Conservation (phyloP, 257 asterid genomes). For the Lithospermum erythrorhizon region DNA sequence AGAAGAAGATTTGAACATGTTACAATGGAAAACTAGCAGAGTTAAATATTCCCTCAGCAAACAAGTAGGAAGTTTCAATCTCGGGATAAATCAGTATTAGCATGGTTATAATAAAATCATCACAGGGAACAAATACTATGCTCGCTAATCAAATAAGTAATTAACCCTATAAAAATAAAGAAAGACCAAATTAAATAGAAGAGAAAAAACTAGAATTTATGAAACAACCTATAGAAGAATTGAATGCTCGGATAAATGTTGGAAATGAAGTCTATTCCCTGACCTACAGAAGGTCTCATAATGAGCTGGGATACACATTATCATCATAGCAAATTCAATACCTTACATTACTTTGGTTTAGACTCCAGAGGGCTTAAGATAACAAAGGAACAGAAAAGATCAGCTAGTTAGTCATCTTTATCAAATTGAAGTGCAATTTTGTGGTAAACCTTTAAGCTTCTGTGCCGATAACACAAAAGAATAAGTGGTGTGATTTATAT, state of each 20-base stretch:
- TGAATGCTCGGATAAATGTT: background rate
- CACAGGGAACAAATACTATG: background rate
- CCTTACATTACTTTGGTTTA: background rate
- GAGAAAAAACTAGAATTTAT: constrained; percentile 5
- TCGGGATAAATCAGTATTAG: too few relatives aligned
- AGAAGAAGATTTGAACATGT: too few relatives aligned
- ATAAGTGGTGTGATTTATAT: too few relatives aligned
- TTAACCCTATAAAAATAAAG: too few relatives aligned
- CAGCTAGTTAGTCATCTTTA: background rate
- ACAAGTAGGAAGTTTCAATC: too few relatives aligned
- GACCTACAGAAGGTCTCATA: background rate
- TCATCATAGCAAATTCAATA: background rate
- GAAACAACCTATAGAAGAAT: background rate
- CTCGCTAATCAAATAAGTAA: background rate
- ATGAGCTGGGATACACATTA: background rate
- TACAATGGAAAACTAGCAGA: too few relatives aligned
- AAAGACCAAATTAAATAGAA: background rate
- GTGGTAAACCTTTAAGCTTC: too few relatives aligned
- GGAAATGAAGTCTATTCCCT: background rate
- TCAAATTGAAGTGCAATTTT: background rate
- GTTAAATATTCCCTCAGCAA: too few relatives aligned
- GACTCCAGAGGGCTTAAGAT: too few relatives aligned
- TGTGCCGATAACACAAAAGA: too few relatives aligned
- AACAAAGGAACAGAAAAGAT: too few relatives aligned
- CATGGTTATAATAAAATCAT: too few relatives aligned